Evolutionary conservation across 2,329 filamentous ascomycete genomes (phyloP).

Genomic region (Pseudophaeomoniella oleicola): DNA sequence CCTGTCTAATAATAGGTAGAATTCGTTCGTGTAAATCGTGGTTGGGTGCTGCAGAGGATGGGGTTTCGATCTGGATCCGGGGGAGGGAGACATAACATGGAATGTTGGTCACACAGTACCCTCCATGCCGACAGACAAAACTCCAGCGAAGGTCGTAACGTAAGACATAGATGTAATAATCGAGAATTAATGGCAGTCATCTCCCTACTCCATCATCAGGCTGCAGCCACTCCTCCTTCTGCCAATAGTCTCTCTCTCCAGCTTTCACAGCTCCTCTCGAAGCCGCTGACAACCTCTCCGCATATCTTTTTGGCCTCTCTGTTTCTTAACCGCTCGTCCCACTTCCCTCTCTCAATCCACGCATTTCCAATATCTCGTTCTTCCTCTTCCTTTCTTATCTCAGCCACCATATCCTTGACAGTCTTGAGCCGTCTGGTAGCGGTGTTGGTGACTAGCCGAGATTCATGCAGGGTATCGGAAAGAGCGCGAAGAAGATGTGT

Average conservation of each 20-base stretch:
- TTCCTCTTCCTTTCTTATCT: slow-evolving; percentile 73
- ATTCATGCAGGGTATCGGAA: slow-evolving; percentile 88
- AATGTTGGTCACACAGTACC: no score
- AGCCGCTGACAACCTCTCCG: slow-evolving; percentile 76
- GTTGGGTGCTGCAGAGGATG: no score
- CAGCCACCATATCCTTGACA: slow-evolving; percentile 71
- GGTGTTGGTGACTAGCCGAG: slow-evolving; percentile 69
- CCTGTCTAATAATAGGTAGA: no score
- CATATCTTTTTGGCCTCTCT: slow-evolving; percentile 76
- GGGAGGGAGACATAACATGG: no score
- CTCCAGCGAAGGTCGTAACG: no score
- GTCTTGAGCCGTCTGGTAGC: slow-evolving; percentile 67
- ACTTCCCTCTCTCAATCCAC: slow-evolving; percentile 70
- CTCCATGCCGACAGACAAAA: no score
- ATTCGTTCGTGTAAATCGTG: no score
- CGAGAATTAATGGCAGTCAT: no score
- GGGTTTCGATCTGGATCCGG: no score
- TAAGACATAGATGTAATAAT: no score
- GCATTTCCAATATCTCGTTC: slow-evolving; percentile 65
- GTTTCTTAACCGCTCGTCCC: slow-evolving; percentile 60
- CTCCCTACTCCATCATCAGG: neutral
- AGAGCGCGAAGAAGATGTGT: slow-evolving; percentile 72
- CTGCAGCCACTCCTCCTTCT: slow-evolving; percentile 21
- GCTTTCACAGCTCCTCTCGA: slow-evolving; percentile 76
- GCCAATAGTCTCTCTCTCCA: slow-evolving; percentile 65